Conservation (phyloP, 208 protist genomes). For the Trypanosoma grayi region DNA sequence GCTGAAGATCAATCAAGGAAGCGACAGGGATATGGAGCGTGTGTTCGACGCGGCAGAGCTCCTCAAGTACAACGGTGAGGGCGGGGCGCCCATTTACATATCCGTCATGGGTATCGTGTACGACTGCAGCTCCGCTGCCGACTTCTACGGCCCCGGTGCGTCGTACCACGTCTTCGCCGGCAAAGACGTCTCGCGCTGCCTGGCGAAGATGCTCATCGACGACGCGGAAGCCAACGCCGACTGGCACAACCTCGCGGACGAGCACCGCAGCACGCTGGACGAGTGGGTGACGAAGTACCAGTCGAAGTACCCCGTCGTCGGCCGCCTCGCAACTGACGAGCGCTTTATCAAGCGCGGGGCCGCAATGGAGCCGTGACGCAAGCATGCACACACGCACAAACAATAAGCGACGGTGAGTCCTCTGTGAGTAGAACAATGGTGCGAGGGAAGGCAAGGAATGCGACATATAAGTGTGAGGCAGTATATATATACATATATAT, state of each 20-base stretch:
- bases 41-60: slow-evolving; percentile 55
- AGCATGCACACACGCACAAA: neutral
- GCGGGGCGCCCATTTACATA: slow-evolving; percentile 58
- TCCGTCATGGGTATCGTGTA: slow-evolving; percentile 80
- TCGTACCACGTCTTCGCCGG: slow-evolving; percentile 81
- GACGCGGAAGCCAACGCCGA: slow-evolving; percentile 73
- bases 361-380: slow-evolving; percentile 32
- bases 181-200: slow-evolving; percentile 66
- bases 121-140: slow-evolving; percentile 54
- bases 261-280: slow-evolving; percentile 63
- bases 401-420: neutral
- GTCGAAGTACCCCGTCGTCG: slow-evolving; percentile 74
- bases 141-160: slow-evolving; percentile 78
- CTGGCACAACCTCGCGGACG: slow-evolving; percentile 62
- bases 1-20: slow-evolving; percentile 16
- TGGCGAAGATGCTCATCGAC: slow-evolving; percentile 83
- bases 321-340: slow-evolving; percentile 39
- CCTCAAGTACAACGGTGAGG: slow-evolving; percentile 37
- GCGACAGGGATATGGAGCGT: neutral
- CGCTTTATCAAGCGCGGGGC: slow-evolving; percentile 46
- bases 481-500: neutral
- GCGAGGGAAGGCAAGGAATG: neutral
- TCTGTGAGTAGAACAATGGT: neutral
- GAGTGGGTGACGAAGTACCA: slow-evolving; percentile 77
- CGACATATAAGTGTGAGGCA: no score